These are phyloP conservation scores for Soucietia sequanensis DNA, from an alignment of 805 yeast genomes.

Conservation along the genomic window DNA sequence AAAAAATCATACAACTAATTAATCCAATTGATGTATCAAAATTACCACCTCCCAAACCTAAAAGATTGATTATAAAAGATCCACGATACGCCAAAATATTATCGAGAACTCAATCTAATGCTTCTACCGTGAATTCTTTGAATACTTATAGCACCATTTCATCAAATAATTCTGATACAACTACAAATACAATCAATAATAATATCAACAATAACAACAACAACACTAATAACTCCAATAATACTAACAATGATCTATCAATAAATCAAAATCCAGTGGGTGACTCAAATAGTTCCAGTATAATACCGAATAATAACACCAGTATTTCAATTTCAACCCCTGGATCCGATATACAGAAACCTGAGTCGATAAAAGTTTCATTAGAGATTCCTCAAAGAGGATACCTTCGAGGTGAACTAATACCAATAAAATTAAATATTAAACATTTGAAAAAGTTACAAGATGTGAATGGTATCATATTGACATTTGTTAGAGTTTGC, in stretches of 20 bases:
- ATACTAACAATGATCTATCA: not conserved
- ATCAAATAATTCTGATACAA: conserved; percentile 28
- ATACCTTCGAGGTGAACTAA: conserved; percentile 71
- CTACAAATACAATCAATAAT: conserved; percentile 2
- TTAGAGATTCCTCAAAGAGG: conserved; percentile 57
- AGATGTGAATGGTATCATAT: conserved; percentile 69
- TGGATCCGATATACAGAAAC: conserved; percentile 6
- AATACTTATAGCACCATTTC: conserved; percentile 30
- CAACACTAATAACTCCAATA: conserved; percentile 1
- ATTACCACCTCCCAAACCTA: conserved; percentile 66
- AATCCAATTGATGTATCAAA: conserved; percentile 73
- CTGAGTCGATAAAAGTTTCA: conserved; percentile 34
- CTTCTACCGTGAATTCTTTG: conserved; percentile 30
- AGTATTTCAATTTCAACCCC: conserved; percentile 1
- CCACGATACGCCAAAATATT: conserved; percentile 30
- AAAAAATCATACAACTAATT: conserved; percentile 56
- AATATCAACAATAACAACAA: conserved; percentile 2
- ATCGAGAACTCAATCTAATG: conserved; percentile 34
- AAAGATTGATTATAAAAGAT: conserved; percentile 59
- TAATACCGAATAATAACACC: not conserved
- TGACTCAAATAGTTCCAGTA: not conserved
- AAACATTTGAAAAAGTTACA: conserved; percentile 70
- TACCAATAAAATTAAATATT: conserved; percentile 68
- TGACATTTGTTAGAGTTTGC: conserved; percentile 79
- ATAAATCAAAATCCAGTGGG: too few species aligned